Evolutionary conservation across 75 land plant genomes (phyloP).

Genomic region (Gnetum montanum): DNA sequence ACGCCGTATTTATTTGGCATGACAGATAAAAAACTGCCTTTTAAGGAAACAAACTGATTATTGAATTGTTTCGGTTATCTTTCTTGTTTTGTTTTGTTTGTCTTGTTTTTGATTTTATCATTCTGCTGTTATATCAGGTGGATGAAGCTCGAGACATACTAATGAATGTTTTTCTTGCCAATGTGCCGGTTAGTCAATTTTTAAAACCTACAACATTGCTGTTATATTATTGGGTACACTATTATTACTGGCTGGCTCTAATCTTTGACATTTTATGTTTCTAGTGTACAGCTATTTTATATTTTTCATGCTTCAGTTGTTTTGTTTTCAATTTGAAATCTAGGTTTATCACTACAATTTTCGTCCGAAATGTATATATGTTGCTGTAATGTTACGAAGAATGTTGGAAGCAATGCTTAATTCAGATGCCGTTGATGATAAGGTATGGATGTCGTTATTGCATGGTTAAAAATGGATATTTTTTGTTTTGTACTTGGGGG

Average conservation of each 20-base stretch:
- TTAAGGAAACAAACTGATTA: no score
- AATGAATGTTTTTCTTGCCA: conserved; percentile 70
- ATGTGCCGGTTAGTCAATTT: conserved; percentile 66
- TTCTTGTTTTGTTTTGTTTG: no score
- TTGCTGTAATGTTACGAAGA: conserved; percentile 83
- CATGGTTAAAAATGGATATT: not conserved
- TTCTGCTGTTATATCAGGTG: conserved; percentile 23
- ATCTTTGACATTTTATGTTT: not conserved
- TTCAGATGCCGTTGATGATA: conserved; percentile 84
- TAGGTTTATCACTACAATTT: conserved; percentile 62
- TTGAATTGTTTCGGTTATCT: no score
- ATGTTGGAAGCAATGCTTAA: conserved; percentile 92
- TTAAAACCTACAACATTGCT: conserved; percentile 5
- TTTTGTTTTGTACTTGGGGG: not conserved
- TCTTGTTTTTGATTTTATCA: not conserved
- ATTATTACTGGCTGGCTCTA: not conserved
- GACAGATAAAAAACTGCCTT: no score
- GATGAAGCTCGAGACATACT: conserved; percentile 63
- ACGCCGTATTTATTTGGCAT: not conserved
- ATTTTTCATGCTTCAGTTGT: not conserved
- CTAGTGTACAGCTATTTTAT: not conserved
- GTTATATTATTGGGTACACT: no score
- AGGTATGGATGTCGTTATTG: conserved; percentile 34
- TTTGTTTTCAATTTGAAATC: not conserved
- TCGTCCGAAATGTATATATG: conserved; percentile 84